Base-by-base conservation (phyloP, 2,329 filamentous ascomycete species). In the Erysiphe pulchra region DNA sequence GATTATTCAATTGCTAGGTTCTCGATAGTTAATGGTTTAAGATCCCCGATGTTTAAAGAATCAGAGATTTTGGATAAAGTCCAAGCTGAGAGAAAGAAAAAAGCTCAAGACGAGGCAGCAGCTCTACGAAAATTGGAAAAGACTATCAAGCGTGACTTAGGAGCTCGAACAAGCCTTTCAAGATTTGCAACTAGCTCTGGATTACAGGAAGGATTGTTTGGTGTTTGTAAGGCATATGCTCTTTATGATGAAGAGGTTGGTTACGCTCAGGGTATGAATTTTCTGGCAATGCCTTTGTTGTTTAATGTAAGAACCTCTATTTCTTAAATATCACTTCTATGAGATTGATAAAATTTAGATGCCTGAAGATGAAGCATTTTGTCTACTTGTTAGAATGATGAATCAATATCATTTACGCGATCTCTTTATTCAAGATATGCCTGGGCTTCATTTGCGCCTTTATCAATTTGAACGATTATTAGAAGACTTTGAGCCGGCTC, bases 251-350 rank as follows among this genome's bases (percentile, higher is more conserved):
- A 93, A 56, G 80, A 70, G 8, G 90, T 98, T 33, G 87, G 90
- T 31, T 98, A 98, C 60, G 87, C 92, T 0, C 90, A 98, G 61
- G 90, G 90, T 57, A 94, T 98, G 81, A 98, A 95, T 59, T 98
- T 98, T 57, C 74, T 98, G 48, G 81, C 85, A 43, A 95, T 95
- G 85, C 90, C 92, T 20, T 62, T 98, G 16, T 67, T 98, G 1
- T 94, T 98, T 64, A 95, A 94, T 59, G 77, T 81, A 63, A 67
- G 76, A 60, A 43, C 14, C 38, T 45, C 38, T 28, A 10, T 20
- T 17, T 24, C 47, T 14, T 17, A 2, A 18, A 16, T 1, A 12
- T 14, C 38, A 17, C 2, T 51, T 39, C 54, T 49, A 24, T 24
- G 3, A 24, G 20, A 40, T 36, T 60, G 48, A 61, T 49, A 42